Base-by-base conservation (phyloP, 163 green algal genomes). In the Chlamydomonas reinhardtii region DNA sequence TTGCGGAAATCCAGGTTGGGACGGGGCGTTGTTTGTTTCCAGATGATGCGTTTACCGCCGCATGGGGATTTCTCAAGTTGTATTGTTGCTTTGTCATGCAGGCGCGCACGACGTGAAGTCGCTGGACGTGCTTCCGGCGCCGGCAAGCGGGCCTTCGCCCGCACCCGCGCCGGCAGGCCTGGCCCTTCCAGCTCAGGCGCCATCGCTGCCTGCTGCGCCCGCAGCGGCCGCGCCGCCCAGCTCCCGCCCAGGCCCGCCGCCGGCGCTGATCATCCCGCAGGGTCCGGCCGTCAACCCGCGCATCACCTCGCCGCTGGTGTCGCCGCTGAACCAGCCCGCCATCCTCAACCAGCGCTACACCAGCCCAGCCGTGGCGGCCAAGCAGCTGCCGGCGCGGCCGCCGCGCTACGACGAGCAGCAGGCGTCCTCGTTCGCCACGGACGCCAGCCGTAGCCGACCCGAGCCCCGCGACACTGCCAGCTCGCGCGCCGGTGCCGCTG, bases 331-430 rank as follows among this genome's bases (percentile, higher is more conserved):
- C 52, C 64, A 35, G 64, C 66, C 17, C 22, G 54, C 70, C 34
- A 76, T 84, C 11, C 52, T 77, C 15, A 85, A 85, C 68, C 52
- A 78, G 12, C 68, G 68, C 9, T 85, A 78, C 37, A 79, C 70
- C 25, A 79, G 80, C 34, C 80, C 80, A 5, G 68, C 68, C 0
- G 27, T 62, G 24, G 62, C 27, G 8, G 78, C 66, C 8, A 76
- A 76, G 31, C 66, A 35, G 9, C 34, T 72, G 5, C 79, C 79
- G 0, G 27, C 16, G 27, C 16, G 24, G 31, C 69, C 31, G 32
- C 35, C 69, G 56, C 80, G 80, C 54, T 86, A 86, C 16, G 78
- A 76, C 29, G 54, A 73, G 70, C 70, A 73, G 43, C 6, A 22
- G 11, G 54, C 69, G 20, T 73, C 80, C 0, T 86, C 80, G 8